Conservation (phyloP, 345 rosid genomes). For the Arabidopsis suecica region DNA sequence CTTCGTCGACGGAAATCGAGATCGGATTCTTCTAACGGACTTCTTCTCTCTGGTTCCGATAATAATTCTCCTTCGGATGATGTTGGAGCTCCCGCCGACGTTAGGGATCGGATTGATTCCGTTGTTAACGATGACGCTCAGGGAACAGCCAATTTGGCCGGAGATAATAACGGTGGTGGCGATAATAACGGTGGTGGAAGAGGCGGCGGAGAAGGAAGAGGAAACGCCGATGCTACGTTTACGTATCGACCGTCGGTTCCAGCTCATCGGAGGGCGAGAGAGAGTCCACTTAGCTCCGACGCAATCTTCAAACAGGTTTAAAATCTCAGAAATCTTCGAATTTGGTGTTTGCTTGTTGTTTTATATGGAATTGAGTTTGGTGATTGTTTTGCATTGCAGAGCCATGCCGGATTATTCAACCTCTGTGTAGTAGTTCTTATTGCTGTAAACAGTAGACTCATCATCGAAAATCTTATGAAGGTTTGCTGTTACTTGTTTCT, state of each 20-base stretch:
- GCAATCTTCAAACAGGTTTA: slow-evolving; percentile 81
- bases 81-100: slow-evolving; percentile 35
- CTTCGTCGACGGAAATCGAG: slow-evolving; percentile 52
- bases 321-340: neutral
- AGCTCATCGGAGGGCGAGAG: slow-evolving; percentile 70
- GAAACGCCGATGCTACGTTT: slow-evolving; percentile 47
- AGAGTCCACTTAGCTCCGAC: slow-evolving; percentile 93
- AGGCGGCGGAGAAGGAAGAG: slow-evolving; percentile 25
- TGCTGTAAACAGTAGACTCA: slow-evolving; percentile 97
- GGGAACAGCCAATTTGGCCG: slow-evolving; percentile 46
- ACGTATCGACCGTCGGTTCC: slow-evolving; percentile 77
- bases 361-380: slow-evolving; percentile 3
- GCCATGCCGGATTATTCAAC: slow-evolving; percentile 98
- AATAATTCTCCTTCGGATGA: slow-evolving; percentile 21
- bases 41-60: slow-evolving; percentile 18
- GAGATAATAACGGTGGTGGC: slow-evolving; percentile 33
- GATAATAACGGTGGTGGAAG: slow-evolving; percentile 35
- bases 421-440: slow-evolving; percentile 95
- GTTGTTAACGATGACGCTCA: slow-evolving; percentile 28
- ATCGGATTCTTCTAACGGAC: slow-evolving; percentile 38
- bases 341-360: neutral
- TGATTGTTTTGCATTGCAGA: slow-evolving; percentile 55
- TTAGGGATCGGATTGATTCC: slow-evolving; percentile 43
- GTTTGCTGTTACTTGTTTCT: slow-evolving; percentile 48
- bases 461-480: slow-evolving; percentile 94